Conservation (phyloP, 805 yeast species). For the Zygosaccharomyces siamensis region DNA sequence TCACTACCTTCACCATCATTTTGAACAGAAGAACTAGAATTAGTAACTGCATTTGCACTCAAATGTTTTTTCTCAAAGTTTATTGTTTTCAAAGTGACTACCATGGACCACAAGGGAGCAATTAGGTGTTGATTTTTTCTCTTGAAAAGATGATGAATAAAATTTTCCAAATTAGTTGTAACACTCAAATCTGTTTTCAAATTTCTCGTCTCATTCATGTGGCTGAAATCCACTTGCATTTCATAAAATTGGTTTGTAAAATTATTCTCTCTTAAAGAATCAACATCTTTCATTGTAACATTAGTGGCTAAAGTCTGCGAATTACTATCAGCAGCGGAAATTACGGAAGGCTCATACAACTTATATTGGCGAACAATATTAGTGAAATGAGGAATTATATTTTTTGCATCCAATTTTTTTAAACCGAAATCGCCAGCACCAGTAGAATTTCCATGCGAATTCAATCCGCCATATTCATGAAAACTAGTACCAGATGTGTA, state of each 20-base stretch:
- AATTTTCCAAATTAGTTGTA: constrained; percentile 31
- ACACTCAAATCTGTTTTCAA: constrained; percentile 20
- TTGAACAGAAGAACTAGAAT: constrained; percentile 3
- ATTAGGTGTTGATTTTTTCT: constrained; percentile 26
- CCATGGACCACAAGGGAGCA: constrained; percentile 53
- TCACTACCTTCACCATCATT: constrained; percentile 10
- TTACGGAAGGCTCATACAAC: constrained; percentile 24
- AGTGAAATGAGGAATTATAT: constrained; percentile 20
- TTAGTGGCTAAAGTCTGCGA: constrained; percentile 27
- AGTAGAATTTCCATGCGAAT: background rate
- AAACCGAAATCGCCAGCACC: background rate
- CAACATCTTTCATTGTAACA: constrained; percentile 8
- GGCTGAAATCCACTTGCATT: constrained; percentile 16
- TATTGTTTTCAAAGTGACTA: constrained; percentile 49
- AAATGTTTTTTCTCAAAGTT: constrained; percentile 41
- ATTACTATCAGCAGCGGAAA: constrained; percentile 21
- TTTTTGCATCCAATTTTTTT: background rate
- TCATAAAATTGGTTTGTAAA: constrained; percentile 23
- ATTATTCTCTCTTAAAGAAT: constrained; percentile 2
- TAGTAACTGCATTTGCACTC: constrained; percentile 34
- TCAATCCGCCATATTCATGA: constrained; percentile 2
- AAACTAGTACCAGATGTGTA: background rate
- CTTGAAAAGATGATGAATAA: constrained; percentile 29
- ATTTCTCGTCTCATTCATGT: constrained; percentile 10
- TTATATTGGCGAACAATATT: constrained; percentile 20